phyloP scores from a whole-genome alignment of 345 rosid genomes.

The Citrus inodora region DNA sequence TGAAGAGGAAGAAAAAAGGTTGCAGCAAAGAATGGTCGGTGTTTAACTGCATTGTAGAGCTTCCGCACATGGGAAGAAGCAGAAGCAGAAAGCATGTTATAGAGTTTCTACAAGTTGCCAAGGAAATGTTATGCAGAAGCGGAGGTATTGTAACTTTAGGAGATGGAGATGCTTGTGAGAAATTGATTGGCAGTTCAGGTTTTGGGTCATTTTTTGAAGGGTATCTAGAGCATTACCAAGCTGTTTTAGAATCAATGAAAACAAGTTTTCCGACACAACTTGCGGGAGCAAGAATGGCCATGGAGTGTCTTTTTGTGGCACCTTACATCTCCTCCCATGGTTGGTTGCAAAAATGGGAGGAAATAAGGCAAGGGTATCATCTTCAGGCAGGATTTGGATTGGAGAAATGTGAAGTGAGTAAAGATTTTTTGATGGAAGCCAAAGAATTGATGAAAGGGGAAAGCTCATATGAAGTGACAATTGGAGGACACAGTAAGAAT shows the following conservation, averaged over 20 bases:
- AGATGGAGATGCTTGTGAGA: conserved; percentile 25
- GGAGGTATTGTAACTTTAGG: conserved; percentile 22
- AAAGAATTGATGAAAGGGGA: conserved; percentile 34
- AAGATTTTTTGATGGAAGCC: conserved; percentile 32
- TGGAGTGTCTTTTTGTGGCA: conserved; percentile 30
- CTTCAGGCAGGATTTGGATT: conserved; percentile 5
- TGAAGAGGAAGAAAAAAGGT: conserved; percentile 3
- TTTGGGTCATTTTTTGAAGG: conserved; percentile 21
- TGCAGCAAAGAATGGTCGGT: conserved; percentile 18
- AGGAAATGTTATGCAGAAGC: background rate
- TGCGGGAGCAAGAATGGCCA: conserved; percentile 26
- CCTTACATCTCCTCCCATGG: conserved; percentile 17
- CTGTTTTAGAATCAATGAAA: conserved; percentile 31
- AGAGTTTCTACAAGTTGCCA: conserved; percentile 19
- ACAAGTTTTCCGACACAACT: conserved; percentile 16
- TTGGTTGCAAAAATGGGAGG: conserved; percentile 30
- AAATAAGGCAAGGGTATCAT: conserved; percentile 13
- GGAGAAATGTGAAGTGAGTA: conserved; percentile 24
- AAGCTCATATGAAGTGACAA: conserved; percentile 31
- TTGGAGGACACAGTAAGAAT: conserved; percentile 31
- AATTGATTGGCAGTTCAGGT: background rate
- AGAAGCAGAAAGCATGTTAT: conserved; percentile 16
- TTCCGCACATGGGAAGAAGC: conserved; percentile 28
- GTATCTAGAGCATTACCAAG: conserved; percentile 18
- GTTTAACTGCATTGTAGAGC: conserved; percentile 25